Conservation (phyloP, 2,329 filamentous ascomycete species). For the Podosphaera xanthii region DNA sequence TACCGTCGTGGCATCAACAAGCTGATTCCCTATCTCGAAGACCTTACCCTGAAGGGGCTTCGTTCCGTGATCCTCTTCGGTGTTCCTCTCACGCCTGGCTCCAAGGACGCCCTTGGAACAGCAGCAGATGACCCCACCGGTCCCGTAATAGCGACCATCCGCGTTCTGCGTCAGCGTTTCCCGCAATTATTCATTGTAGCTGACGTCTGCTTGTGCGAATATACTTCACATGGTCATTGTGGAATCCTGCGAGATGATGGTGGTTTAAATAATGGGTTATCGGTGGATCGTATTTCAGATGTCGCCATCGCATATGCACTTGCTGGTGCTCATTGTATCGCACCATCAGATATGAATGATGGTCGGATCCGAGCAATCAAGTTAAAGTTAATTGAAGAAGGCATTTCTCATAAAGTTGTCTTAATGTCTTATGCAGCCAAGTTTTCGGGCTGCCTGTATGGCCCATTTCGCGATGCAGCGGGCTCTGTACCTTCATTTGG, state of each 20-base stretch:
- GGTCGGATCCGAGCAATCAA: constrained; percentile 94
- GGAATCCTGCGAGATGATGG: constrained; percentile 88
- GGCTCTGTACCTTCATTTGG: constrained; percentile 81
- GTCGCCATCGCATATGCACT: constrained; percentile 96
- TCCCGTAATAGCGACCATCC: constrained; percentile 73
- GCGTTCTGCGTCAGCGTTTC: constrained; percentile 61
- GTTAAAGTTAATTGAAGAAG: constrained; percentile 86
- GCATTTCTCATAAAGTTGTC: constrained; percentile 72
- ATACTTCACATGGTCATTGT: constrained; percentile 93
- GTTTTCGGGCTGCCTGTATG: constrained; percentile 89
- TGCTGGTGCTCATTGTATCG: constrained; percentile 88
- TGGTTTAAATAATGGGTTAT: constrained; percentile 76
- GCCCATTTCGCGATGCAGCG: constrained; percentile 89
- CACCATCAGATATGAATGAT: constrained; percentile 97
- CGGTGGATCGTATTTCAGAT: constrained; percentile 83
- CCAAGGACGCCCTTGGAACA: constrained; percentile 80
- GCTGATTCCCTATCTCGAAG: constrained; percentile 61
- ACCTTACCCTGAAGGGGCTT: constrained; percentile 73
- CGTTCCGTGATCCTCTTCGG: constrained; percentile 89
- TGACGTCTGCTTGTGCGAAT: constrained; percentile 95
- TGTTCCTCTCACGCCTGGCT: constrained; percentile 57
- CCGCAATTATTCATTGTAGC: constrained; percentile 76
- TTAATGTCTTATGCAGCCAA: constrained; percentile 98
- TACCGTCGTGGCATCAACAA: constrained; percentile 72
- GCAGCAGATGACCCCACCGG: constrained; percentile 81